Base-by-base conservation (phyloP, 805 yeast genomes). In the Cyberlindnera mrakii region DNA sequence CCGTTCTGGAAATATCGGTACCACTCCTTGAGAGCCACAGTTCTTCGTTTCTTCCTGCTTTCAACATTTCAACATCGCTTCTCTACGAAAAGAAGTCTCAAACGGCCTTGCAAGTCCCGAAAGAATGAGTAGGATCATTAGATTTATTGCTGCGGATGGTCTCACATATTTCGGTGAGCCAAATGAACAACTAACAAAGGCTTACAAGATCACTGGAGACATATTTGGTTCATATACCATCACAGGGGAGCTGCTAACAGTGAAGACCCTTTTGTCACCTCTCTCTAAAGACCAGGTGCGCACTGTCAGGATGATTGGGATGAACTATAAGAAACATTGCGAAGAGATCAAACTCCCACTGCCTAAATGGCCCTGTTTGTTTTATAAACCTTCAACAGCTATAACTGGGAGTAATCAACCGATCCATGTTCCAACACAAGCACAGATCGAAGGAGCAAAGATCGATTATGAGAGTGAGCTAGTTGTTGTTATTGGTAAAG, bases 381-480 rank as follows among this genome's bases (percentile, higher is more conserved):
- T 76, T 56, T 71, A 65, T 58, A 76, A 76, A 59, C 80, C 81
- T 5, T 55, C 60, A 1, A 66, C 74, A 11, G 62, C 78, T 3
- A 46, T 77, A 13, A 57, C 60, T 23, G 76, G 72, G 6, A 77
- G 78, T 5, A 48, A 48, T 7, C 70, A 65, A 37, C 60, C 60
- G 7, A 71, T 77, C 37, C 57, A 61, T 2, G 72, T 77, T 15
- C 75, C 75, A 16, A 49, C 49, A 27, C 57, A 65, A 37, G 67
- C 64, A 31, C 73, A 64, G 51, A 58, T 56, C 5, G 53, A 52
- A 15, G 51, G 43, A 6, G 52, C 53, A 15, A 44, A 67, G 51
- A 60, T 70, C 11, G 82, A 77, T 55, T 77, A 77, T 49, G 82
- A 77, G 50, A 73, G 72, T 27, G 82, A 77, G 52, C 58, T 77